Evolutionary conservation across 306 rosid species (phyloP).

Genomic region (cucumber (Cucumis sativus)): DNA sequence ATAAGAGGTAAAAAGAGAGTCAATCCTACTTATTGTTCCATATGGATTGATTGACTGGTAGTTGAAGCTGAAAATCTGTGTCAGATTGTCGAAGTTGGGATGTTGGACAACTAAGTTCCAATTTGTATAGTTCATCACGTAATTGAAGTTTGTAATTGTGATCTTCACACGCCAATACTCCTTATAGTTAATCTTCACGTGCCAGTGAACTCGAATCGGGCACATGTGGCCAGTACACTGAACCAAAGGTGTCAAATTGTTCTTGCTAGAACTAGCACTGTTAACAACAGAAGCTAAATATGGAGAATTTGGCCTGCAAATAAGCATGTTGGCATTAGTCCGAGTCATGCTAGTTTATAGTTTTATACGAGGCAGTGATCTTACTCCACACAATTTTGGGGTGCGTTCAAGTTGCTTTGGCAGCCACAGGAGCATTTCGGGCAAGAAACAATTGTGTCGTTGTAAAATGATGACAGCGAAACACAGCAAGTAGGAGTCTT

Average conservation of each 20-base stretch:
- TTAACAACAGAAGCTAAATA: conserved; percentile 49
- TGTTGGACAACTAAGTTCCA: conserved; percentile 86
- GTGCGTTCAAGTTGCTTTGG: conserved; percentile 30
- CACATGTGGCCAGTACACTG: conserved; percentile 83
- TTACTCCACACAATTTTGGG: conserved; percentile 66
- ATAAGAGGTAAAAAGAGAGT: not conserved
- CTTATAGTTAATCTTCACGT: conserved; percentile 63
- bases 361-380: conserved; percentile 12
- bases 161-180: conserved; percentile 87
- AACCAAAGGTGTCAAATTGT: conserved; percentile 38
- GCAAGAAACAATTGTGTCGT: conserved; percentile 62
- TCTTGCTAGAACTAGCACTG: conserved; percentile 17
- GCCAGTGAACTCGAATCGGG: conserved; percentile 91
- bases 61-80: conserved; percentile 78
- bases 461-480: conserved; percentile 75
- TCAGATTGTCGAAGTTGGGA: conserved; percentile 84
- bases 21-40: conserved; percentile 53
- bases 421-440: conserved; percentile 73
- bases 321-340: not conserved
- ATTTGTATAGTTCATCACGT: conserved; percentile 57
- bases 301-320: conserved; percentile 43
- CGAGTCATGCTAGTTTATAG: not conserved
- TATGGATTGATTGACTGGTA: conserved; percentile 56
- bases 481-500: conserved; percentile 79
- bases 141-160: conserved; percentile 73